Evolutionary conservation across 1,284 basidiomycete species (phyloP).

Genomic region (Cryptococcus floricola): DNA sequence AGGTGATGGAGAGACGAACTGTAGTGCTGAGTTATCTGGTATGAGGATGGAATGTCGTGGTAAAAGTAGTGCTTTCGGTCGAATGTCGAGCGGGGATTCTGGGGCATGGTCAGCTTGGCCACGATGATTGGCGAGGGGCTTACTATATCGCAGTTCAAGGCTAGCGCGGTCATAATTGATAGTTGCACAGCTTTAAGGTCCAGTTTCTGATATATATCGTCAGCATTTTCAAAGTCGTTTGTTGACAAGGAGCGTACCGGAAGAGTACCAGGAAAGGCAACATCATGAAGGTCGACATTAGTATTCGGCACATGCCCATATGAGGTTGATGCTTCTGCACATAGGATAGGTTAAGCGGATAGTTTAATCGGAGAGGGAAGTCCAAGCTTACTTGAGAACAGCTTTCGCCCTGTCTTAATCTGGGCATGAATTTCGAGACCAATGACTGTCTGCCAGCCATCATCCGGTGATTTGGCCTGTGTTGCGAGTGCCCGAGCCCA

Average conservation of each 20-base stretch:
- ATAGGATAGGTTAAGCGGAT: not conserved
- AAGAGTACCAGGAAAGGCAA: conserved; percentile 86
- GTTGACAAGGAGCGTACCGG: conserved; percentile 58
- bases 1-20: conserved; percentile 50
- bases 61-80: conserved; percentile 99
- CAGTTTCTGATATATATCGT: conserved; percentile 56
- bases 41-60: conserved; percentile 86
- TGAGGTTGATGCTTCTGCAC: conserved; percentile 24
- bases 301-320: conserved; percentile 53
- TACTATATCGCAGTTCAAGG: conserved; percentile 66
- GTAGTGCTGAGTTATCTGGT: conserved; percentile 97
- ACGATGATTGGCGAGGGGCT: conserved; percentile 8
- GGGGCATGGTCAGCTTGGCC: not conserved
- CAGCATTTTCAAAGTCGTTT: not conserved
- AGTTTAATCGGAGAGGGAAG: not conserved
- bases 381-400: conserved; percentile 72
- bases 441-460: conserved; percentile 72
- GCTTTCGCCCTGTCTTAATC: conserved; percentile 77
- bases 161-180: conserved; percentile 75
- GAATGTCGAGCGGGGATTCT: conserved; percentile 71
- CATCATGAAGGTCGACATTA: conserved; percentile 77
- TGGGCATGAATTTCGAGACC: conserved; percentile 97
- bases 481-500: not conserved
- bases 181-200: conserved; percentile 77
- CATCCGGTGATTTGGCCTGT: conserved; percentile 40